Percentiles rank a stretch among this genome's conserved stretches.
Conservation (phyloP, 805 yeast genomes). For the Candida mattraensis region DNA sequence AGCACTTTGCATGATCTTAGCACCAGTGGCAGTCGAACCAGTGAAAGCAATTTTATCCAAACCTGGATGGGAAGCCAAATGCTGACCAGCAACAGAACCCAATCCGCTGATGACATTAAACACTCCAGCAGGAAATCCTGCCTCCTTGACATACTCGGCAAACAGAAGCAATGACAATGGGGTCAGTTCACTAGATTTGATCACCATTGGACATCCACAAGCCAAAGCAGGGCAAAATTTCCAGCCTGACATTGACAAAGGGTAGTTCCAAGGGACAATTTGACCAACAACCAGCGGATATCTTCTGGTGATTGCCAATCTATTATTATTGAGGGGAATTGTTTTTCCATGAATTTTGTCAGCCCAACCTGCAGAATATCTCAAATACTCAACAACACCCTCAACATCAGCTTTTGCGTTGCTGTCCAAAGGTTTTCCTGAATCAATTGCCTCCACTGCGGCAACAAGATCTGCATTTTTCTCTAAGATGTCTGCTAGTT, state of each 20-base stretch:
- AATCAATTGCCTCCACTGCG: conserved; percentile 52
- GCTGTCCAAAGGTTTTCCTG: conserved; percentile 50
- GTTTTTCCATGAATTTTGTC: conserved; percentile 51
- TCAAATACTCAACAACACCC: conserved; percentile 44
- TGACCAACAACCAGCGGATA: conserved; percentile 69
- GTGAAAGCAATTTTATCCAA: conserved; percentile 64
- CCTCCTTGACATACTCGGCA: conserved; percentile 56
- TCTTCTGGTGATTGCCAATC: conserved; percentile 65
- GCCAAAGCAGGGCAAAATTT: conserved; percentile 82
- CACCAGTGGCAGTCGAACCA: conserved; percentile 68
- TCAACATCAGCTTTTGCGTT: conserved; percentile 52
- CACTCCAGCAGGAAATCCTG: conserved; percentile 78
- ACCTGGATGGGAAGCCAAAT: conserved; percentile 58
- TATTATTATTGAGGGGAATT: conserved; percentile 39
- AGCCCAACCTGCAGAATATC: conserved; percentile 64
- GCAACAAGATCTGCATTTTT: conserved; percentile 49
- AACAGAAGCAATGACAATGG: conserved; percentile 67
- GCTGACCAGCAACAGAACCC: conserved; percentile 70
- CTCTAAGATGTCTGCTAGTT: conserved; percentile 53
- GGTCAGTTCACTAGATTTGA: conserved; percentile 75
- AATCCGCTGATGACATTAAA: conserved; percentile 69
- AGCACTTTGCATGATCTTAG: conserved; percentile 61
- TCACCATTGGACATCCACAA: conserved; percentile 70
- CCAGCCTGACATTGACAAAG: conserved; percentile 74
- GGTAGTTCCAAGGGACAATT: conserved; percentile 75